Evolutionary conservation across 1,139 yeast genomes (phyloP).

Genomic region (Protomyces gravidus): DNA sequence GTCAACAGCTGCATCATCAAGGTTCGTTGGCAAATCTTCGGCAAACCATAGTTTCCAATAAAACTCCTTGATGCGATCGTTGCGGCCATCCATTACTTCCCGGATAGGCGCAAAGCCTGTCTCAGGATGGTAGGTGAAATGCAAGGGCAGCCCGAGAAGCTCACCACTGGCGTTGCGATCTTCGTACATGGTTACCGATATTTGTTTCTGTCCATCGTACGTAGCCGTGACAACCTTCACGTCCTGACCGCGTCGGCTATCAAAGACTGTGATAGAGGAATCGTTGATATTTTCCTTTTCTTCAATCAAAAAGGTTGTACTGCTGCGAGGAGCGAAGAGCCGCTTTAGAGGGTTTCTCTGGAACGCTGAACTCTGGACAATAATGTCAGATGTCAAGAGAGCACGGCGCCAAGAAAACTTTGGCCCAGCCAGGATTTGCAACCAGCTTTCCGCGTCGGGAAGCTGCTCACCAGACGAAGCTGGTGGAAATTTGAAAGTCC

Average conservation of each 20-base stretch:
- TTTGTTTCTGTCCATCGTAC: constrained; percentile 47
- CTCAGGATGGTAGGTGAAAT: constrained; percentile 71
- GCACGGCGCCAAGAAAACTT: constrained; percentile 88
- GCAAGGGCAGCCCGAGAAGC: constrained; percentile 63
- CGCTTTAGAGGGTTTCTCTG: constrained; percentile 72
- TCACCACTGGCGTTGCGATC: constrained; percentile 76
- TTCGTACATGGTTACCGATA: constrained; percentile 74
- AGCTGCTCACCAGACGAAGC: constrained; percentile 43
- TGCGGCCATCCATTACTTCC: constrained; percentile 86
- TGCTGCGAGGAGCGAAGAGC: constrained; percentile 69
- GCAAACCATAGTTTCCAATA: constrained; percentile 99
- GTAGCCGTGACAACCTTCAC: constrained; percentile 66
- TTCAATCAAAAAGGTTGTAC: constrained; percentile 61
- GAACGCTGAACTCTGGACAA: constrained; percentile 81
- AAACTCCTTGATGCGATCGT: constrained; percentile 86
- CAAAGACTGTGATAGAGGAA: constrained; percentile 58
- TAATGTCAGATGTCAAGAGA: constrained; percentile 67
- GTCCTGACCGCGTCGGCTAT: constrained; percentile 66
- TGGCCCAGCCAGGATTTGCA: constrained; percentile 72
- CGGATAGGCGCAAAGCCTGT: constrained; percentile 93
- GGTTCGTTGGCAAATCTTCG: constrained; percentile 53
- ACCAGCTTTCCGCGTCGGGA: constrained; percentile 57
- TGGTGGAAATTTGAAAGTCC: constrained; percentile 52
- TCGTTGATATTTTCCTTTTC: constrained; percentile 47
- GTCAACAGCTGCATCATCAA: constrained; percentile 57